Base-by-base conservation (phyloP, 371 early-diverging fungal species). In the Saksenaea oblongispora region DNA sequence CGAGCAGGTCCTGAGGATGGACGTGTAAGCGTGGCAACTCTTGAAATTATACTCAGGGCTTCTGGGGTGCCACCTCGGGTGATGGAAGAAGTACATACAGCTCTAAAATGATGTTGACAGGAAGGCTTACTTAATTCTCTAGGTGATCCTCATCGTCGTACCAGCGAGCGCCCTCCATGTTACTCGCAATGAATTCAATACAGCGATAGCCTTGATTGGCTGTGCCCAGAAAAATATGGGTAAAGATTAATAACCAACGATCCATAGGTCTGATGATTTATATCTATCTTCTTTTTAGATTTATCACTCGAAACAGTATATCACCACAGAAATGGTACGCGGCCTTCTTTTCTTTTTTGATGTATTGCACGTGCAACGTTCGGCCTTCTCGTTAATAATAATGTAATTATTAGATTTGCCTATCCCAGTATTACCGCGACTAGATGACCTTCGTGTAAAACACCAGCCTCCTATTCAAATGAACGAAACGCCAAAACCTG, bases 161-260 rank as follows among this genome's bases (percentile, higher is more conserved):
- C 82, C 85, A 14, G 74, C 82, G 13, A 78, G 78, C 51, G 76
- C 79, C 5, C 75, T 80, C 34, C 79, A 85, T 66, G 74, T 87
- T 35, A 85, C 83, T 34, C 81, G 83, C 60, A 75, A 83, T 51
- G 93, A 91, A 66, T 89, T 91, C 64, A 91, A 91, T 64, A 79
- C 88, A 22, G 86, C 89, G 0, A 66, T 93, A 56, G 91, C 91
- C 4, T 76, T 92, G 41, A 66, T 86, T 10, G 91, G 86, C 17
- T 79, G 90, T 71, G 92, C 92, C 4, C 93, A 93, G 69, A 91
- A 92, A 67, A 87, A 90, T 70, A 89, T 92, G 87, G 84, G 88
- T 74, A 82, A 76, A 14, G 17, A 34, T 61, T 35, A 0, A 53
- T 14, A 34, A 42, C 15, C 3, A 34, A 41, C 10, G 34, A 42